Base-by-base conservation (phyloP, 768 basidiomycete species). In the Pholiota conissans region DNA sequence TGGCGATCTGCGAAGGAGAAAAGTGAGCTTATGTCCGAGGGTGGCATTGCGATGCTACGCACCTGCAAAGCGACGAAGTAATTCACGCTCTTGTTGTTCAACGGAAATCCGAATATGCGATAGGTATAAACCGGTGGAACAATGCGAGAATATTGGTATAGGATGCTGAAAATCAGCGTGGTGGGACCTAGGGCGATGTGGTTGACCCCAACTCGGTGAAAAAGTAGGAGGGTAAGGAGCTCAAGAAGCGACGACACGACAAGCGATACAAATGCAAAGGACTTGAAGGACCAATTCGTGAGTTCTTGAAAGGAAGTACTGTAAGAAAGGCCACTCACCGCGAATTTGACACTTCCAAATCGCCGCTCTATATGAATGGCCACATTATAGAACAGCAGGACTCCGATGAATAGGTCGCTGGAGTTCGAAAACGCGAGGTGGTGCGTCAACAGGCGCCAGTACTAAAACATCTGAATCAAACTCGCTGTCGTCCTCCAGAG, bases 341-440 rank as follows among this genome's bases (percentile, higher is more conserved):
- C 92, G 73, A 83, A 97, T 71, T 97, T 97, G 56, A 89, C 72
- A 54, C 87, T 87, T 10, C 95, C 95, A 66, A 93, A 97, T 39
- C 85, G 84, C 52, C 95, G 83, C 66, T 98, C 95, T 28, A 96
- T 79, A 24, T 80, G 81, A 1, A 91, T 69, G 2, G 82, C 84
- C 18, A 85, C 77, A 65, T 85, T 85, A 73, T 87, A 95, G 1
- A 96, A 72, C 4, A 94, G 58, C 24, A 96, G 62, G 59, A 89
- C 84, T 0, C 84, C 85, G 40, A 97, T 69, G 56, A 97, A 80
- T 30, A 98, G 79, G 65, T 96, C 93, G 54, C 90, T 90, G 0
- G 93, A 96, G 69, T 86, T 96, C 7, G 86, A 79, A 68, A 89
- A 96, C 1, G 85, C 88, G 16, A 91, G 61, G 60, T 90, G 89